These are phyloP conservation scores for Globisporangium paddicum DNA, from an alignment of 352 stramenopile species.

Conservation along the genomic window DNA sequence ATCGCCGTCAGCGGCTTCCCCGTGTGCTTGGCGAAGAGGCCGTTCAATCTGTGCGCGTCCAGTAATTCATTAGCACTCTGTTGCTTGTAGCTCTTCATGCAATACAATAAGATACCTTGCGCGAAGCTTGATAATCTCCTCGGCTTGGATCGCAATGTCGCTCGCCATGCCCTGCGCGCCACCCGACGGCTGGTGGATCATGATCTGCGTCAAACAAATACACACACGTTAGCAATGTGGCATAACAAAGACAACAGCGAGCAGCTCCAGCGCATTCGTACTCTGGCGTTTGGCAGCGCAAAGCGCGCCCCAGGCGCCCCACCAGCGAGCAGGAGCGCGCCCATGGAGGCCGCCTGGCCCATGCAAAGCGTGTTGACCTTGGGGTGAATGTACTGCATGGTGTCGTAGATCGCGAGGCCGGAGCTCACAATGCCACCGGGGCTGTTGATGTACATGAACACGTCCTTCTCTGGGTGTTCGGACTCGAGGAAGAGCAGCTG, in stretches of 20 bases:
- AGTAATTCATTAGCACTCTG: slow-evolving; percentile 11
- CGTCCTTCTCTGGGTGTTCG: slow-evolving; percentile 96
- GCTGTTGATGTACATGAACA: slow-evolving; percentile 99
- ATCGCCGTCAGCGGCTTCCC: slow-evolving; percentile 71
- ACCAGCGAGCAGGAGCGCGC: slow-evolving; percentile 92
- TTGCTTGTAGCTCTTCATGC: neutral
- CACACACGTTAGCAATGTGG: neutral
- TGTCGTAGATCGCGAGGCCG: slow-evolving; percentile 98
- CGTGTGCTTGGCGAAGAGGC: slow-evolving; percentile 67
- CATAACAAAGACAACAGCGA: neutral
- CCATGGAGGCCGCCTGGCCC: slow-evolving; percentile 96
- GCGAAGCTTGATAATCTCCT: slow-evolving; percentile 96
- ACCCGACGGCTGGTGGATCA: slow-evolving; percentile 98
- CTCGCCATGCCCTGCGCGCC: slow-evolving; percentile 96
- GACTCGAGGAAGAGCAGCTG: slow-evolving; percentile 95
- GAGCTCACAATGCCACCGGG: slow-evolving; percentile 96
- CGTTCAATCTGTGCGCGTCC: slow-evolving; percentile 49
- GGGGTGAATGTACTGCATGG: slow-evolving; percentile 97
- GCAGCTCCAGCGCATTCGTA: slow-evolving; percentile 25
- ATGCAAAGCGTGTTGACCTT: slow-evolving; percentile 98
- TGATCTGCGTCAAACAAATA: slow-evolving; percentile 56
- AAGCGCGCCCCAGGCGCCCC: slow-evolving; percentile 86
- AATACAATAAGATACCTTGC: slow-evolving; percentile 29
- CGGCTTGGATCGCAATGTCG: slow-evolving; percentile 98
- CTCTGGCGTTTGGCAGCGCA: slow-evolving; percentile 92